Evolutionary conservation across 2,329 filamentous ascomycete genomes (phyloP).

Genomic region (Bertia moriformis): DNA sequence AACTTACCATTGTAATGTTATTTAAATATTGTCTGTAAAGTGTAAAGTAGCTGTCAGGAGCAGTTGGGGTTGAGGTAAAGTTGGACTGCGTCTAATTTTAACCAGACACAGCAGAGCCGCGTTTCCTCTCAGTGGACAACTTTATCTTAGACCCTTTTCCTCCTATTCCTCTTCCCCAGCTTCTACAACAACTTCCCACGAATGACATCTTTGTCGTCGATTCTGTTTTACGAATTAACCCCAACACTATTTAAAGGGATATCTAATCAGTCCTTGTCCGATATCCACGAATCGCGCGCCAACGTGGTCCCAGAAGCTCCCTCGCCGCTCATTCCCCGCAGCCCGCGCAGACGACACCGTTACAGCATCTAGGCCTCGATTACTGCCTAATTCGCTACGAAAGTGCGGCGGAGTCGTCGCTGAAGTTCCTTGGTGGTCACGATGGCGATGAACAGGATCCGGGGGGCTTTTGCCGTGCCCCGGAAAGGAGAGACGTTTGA

Average conservation of each 20-base stretch:
- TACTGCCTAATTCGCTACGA: background rate
- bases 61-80: no score
- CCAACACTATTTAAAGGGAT: no score
- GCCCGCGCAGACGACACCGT: background rate
- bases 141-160: background rate
- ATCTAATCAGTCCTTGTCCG: no score
- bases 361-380: background rate
- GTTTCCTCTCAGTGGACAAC: background rate
- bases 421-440: constrained; percentile 8
- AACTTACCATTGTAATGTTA: no score
- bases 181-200: no score
- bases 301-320: background rate
- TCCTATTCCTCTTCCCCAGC: no score
- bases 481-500: constrained; percentile 98
- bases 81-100: no score
- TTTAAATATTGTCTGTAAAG: no score
- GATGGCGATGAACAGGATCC: constrained; percentile 94
- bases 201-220: no score
- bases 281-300: no score
- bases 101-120: no score
- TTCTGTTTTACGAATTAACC: background rate
- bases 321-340: constrained; percentile 1
- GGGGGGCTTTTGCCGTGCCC: constrained; percentile 81
- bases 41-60: no score
- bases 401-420: background rate